Evolutionary conservation across 305 asterid species (phyloP).

Genomic region (Solanum hybrid): DNA sequence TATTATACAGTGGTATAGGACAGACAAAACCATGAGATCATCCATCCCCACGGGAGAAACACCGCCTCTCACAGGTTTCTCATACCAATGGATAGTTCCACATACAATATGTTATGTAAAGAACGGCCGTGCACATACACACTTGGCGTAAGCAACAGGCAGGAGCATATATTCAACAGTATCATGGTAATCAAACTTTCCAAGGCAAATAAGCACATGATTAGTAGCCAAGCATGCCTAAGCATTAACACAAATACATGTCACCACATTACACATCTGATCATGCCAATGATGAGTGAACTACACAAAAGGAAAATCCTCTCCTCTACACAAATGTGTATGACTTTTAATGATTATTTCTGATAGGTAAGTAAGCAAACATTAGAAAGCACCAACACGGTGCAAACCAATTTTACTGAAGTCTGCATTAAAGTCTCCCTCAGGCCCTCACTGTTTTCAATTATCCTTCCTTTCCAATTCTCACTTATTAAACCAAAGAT

Average conservation of each 20-base stretch:
- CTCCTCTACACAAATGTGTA: background rate
- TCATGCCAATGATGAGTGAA: background rate
- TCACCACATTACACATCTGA: background rate
- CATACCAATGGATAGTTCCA: background rate
- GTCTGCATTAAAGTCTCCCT: background rate
- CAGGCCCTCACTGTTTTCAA: background rate
- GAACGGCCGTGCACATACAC: background rate
- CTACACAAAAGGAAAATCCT: background rate
- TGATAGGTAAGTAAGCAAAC: background rate
- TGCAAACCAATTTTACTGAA: background rate
- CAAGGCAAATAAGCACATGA: background rate
- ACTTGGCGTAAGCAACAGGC: background rate
- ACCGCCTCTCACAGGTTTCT: background rate
- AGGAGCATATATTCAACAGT: background rate
- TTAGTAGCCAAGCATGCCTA: background rate
- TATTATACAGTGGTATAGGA: background rate
- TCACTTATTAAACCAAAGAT: background rate
- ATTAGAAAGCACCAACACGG: background rate
- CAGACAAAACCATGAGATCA: background rate
- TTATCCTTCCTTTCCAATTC: background rate
- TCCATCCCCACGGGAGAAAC: background rate
- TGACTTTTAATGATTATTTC: background rate
- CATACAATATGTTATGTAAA: background rate
- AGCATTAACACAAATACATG: background rate
- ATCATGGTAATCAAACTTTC: background rate